A percentile compares a stretch with the other conserved stretches of the same genome.
phyloP scores from a whole-genome alignment of 73 alveolate genomes.

The Tetrahymena elliotti region DNA sequence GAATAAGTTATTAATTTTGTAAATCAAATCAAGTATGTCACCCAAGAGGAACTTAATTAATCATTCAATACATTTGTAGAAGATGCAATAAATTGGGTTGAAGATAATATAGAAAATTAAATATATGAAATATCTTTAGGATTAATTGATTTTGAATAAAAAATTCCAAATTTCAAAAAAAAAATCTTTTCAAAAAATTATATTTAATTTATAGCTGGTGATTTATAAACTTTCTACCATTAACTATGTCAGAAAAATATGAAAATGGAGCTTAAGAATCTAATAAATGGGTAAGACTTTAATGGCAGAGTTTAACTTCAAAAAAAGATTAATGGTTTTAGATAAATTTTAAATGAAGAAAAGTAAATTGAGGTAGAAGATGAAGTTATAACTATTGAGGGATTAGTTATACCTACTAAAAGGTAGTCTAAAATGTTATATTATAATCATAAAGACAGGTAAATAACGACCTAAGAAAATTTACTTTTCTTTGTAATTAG shows the following conservation, averaged over 20 bases:
- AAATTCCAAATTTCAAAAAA: not conserved
- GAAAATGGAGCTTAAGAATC: not conserved
- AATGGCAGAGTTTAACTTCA: not conserved
- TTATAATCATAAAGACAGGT: not conserved
- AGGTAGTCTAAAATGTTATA: not conserved
- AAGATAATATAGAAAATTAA: not conserved
- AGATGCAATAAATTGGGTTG: not conserved
- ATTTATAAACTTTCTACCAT: not conserved
- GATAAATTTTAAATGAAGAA: not conserved
- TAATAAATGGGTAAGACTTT: not conserved
- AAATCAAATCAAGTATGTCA: not conserved
- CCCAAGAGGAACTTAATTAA: not conserved
- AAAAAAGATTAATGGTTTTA: not conserved
- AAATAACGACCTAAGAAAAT: not conserved
- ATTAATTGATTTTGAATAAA: not conserved
- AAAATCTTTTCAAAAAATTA: not conserved
- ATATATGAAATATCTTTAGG: not conserved
- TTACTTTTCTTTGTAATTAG: not conserved
- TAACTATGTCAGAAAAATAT: not conserved
- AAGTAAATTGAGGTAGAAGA: not conserved
- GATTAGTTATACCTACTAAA: not conserved
- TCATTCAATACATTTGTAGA: not conserved
- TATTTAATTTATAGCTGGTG: not conserved
- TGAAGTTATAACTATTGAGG: not conserved
- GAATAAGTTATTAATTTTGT: not conserved